Base-by-base conservation (phyloP, 2,329 filamentous ascomycete genomes). In the Pseudovirgaria hyperparasitica region DNA sequence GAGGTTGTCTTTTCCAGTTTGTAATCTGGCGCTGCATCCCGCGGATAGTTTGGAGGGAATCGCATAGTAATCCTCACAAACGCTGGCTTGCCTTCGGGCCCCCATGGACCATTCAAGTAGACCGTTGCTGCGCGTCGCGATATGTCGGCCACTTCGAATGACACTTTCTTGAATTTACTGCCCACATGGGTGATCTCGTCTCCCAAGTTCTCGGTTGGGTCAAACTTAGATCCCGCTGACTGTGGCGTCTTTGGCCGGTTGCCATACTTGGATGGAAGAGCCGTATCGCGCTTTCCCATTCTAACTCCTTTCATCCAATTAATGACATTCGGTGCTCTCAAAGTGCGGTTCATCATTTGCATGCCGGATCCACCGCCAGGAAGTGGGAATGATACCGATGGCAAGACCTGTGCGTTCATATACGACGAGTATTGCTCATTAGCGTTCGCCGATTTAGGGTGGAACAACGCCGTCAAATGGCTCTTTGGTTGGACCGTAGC, bases 221-320 rank as follows among this genome's bases (percentile, higher is more conserved):
- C 48, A 6, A 35, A 18, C 1, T 36, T 35, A 19, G 12, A 31
- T 11, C 42, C 34, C n/a, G 36, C 28, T n/a, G 21, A 25, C 10
- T 19, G 13, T 5, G 19, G n/a, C 14, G 24, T 10, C 16, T 30
- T 25, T 9, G 27, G 38, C 35, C 30, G 30, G 11, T 38, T 38
- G 7, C 43, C 41, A 16, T 45, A 34, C 9, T 31, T 32, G 17
- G 28, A 19, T 21, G 28, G 27, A 9, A 21, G 18, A 6, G 48
- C 43, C 17, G 42, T 38, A 9, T 39, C 42, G 7, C 45, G 46
- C 19, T 47, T 57, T 57, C 62, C 65, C 29, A 76, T 71, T 36
- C 72, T 74, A 21, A 76, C 69, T 26, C 71, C 72, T 31, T 67
- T 67, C 66, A 76, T 73, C 71, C 71, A 76, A 2, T 63, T 59